Evolutionary conservation across 345 rosid species (phyloP).

Genomic region (Populus pruinosa): DNA sequence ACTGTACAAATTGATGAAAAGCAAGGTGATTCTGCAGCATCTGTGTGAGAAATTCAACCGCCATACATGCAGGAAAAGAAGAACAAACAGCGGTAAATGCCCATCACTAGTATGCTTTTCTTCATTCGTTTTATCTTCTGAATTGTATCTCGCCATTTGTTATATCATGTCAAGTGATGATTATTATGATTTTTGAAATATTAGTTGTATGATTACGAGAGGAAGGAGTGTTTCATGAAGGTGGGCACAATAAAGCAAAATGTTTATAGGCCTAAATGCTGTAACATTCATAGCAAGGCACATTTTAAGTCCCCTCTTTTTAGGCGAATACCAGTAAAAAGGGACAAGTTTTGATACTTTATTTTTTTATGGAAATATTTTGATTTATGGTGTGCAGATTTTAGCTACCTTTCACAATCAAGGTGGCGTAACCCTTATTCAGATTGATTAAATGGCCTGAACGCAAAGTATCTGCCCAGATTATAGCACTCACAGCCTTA

Average conservation of each 20-base stretch:
- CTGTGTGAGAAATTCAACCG: background rate
- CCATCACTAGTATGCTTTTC: conserved; percentile 1
- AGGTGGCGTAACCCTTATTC: too few species aligned
- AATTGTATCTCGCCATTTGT: background rate
- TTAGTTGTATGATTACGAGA: background rate
- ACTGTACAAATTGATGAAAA: conserved; percentile 25
- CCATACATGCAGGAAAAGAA: background rate
- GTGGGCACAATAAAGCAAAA: background rate
- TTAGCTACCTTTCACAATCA: too few species aligned
- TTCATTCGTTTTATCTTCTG: conserved; percentile 13
- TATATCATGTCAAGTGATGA: background rate
- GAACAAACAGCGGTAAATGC: background rate
- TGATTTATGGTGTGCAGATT: too few species aligned
- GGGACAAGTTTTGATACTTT: too few species aligned
- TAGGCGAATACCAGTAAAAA: too few species aligned
- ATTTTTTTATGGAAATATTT: too few species aligned
- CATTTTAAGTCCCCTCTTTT: background rate
- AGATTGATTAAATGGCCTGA: too few species aligned
- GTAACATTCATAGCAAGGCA: background rate
- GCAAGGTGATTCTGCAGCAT: conserved; percentile 12
- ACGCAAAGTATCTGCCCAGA: too few species aligned
- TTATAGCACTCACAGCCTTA: too few species aligned
- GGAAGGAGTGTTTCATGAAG: conserved; percentile 1
- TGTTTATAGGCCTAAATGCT: background rate
- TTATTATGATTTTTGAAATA: background rate